Evolutionary conservation across 139 green algal species (phyloP).

Genomic region (Haematococcus lacustris): DNA sequence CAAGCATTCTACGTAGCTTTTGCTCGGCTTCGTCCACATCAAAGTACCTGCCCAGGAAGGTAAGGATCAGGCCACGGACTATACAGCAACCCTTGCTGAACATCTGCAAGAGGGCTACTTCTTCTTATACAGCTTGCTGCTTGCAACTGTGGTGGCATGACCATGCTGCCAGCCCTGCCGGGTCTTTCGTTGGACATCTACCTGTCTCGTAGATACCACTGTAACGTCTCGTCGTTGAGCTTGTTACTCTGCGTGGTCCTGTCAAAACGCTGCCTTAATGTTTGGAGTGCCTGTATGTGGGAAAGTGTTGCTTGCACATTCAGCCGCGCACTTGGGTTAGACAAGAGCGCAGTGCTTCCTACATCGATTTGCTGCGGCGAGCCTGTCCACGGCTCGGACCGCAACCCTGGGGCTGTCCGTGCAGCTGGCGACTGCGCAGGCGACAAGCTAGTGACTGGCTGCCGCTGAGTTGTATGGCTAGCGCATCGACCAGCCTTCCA

Average conservation of each 20-base stretch:
- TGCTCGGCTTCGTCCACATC: slow-evolving; percentile 68
- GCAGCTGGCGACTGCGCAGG: too few relatives aligned
- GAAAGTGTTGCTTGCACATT: too few relatives aligned
- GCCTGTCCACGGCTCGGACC: slow-evolving; percentile 11
- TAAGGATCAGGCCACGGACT: too few relatives aligned
- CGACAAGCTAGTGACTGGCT: too few relatives aligned
- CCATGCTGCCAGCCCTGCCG: neutral
- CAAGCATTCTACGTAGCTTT: slow-evolving; percentile 64
- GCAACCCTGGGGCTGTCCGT: slow-evolving; percentile 5
- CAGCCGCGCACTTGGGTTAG: neutral
- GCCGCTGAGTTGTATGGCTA: too few relatives aligned
- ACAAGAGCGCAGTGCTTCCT: neutral
- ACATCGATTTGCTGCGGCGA: slow-evolving; percentile 13
- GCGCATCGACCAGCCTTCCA: too few relatives aligned
- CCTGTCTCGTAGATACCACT: slow-evolving; percentile 6
- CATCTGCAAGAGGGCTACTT: slow-evolving; percentile 15
- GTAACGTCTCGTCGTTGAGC: neutral
- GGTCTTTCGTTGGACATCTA: neutral
- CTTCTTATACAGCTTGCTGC: neutral
- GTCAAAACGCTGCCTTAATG: too few relatives aligned
- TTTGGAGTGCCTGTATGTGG: too few relatives aligned
- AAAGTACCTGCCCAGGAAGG: slow-evolving; percentile 72
- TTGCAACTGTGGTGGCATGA: neutral
- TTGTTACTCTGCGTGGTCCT: neutral
- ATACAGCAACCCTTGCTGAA: slow-evolving; percentile 70